Percentiles rank a stretch among this genome's conserved stretches.
Conservation (phyloP, 306 rosid species). For the Abrus pulchellus region DNA sequence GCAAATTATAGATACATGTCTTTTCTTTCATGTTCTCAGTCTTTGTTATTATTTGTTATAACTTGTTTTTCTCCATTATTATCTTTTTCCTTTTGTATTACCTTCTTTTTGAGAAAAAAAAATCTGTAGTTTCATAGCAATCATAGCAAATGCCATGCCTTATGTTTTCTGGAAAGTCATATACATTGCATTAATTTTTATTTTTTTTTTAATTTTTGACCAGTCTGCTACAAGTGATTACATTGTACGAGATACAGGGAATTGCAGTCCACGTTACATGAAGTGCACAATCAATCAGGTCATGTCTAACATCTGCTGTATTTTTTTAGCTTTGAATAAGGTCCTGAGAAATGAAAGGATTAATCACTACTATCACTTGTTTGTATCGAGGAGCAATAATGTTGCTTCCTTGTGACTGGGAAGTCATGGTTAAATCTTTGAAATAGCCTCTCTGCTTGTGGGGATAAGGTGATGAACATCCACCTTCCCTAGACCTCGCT, state of each 20-base stretch:
- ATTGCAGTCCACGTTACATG: constrained; percentile 99
- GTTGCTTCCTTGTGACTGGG: neutral
- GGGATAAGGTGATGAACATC: neutral
- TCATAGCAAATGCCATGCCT: constrained; percentile 21
- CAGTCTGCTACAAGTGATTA: constrained; percentile 98
- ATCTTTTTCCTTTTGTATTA: constrained; percentile 21
- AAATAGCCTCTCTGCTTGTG: neutral
- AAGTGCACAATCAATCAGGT: constrained; percentile 99
- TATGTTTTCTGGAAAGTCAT: constrained; percentile 43
- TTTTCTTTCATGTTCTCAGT: constrained; percentile 37
- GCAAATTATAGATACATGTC: constrained; percentile 26
- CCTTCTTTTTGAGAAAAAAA: neutral
- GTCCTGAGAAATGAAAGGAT: constrained; percentile 32
- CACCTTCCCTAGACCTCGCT: neutral
- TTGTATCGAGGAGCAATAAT: constrained; percentile 30
- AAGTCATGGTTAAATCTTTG: neutral
- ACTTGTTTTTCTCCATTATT: constrained; percentile 8
- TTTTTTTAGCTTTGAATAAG: constrained; percentile 37
- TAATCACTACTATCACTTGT: constrained; percentile 28
- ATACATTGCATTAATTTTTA: constrained; percentile 31
- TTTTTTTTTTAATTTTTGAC: constrained; percentile 38
- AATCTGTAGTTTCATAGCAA: constrained; percentile 29
- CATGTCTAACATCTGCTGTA: constrained; percentile 38
- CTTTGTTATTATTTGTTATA: constrained; percentile 38
- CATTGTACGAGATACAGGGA: constrained; percentile 88